Base-by-base conservation (phyloP, 2,329 filamentous ascomycete species). In the Apiospora saccharicola region DNA sequence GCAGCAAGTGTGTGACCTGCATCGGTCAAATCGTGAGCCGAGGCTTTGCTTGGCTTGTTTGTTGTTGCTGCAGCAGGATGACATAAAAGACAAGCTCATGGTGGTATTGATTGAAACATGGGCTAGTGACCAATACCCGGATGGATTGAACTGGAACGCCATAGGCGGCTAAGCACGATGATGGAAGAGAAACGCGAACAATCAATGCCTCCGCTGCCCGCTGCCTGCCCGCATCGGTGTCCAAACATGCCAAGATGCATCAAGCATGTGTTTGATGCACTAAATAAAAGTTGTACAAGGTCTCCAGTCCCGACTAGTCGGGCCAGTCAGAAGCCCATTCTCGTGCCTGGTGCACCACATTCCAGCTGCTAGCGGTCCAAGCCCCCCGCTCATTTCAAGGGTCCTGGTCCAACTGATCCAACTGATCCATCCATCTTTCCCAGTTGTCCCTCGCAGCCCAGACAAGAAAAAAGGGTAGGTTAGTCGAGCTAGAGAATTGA, bases 311-410 rank as follows among this genome's bases (percentile, higher is more conserved):
- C 57, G 19, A 34, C 34, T 22, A 41, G 53, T 64, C 34, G 57
- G 57, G 34, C 57, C 57, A 64, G 57, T 64, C 16, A 64, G 34
- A 41, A 64, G 34, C 22, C 19, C 34, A 64, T 22, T 24, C 57
- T 64, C 34, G 26, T 12, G 57, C 57, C n/a, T 22, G 16, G 19
- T 8, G 26, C 53, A 61, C 53, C 53, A 61, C 53, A 37, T 61
- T 61, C 53, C 53, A 61, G 30, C 53, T 61, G 53, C 53, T 61
- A 61, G 53, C 30, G 53, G 53, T 37, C 26, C 26, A 37, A 61
- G 53, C 57, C 57, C 51, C 53, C 57, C 57, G 57, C 57, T 64
- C 30, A 64, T 64, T 64, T 41, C 57, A 64, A 64, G 57, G 57
- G 57, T 64, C 57, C 57, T 64, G 19, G 57, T n/a, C 53, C 53